Base-by-base conservation (phyloP, 2,329 filamentous ascomycete species). In the Aspergillus fumigatus region DNA sequence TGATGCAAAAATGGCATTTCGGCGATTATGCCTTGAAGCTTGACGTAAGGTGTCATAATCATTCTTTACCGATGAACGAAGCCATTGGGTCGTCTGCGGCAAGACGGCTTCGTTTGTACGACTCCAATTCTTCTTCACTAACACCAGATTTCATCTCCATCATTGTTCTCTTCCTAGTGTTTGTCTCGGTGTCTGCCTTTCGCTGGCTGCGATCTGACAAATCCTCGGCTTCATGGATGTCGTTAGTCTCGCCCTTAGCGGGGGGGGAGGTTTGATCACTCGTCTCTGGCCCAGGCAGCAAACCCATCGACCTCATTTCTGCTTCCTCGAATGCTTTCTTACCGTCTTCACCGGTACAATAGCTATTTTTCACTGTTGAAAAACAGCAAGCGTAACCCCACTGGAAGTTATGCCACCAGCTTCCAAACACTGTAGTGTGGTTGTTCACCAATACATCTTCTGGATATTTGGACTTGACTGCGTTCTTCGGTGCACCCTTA, bases 341-440 rank as follows among this genome's bases (percentile, higher is more conserved):
- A 38, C 94, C 94, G 57, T 89, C 90, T 59, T 94, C 90, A 26
- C 94, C 94, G 0, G 93, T 97, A 73, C 94, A 99, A 69, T 97
- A 99, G 68, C 92, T 96, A 75, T 99, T 97, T 77, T 96, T 97
- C 60, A 96, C 84, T 23, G 86, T 88, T 0, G 92, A 96, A 72
- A 95, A 92, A 78, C 94, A 99, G 74, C 94, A 99, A 23, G 89
- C 84, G 74, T 96, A 99, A 1, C 94, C 94, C 94, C 94, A 99
- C 74, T 88, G 84, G 77, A 97, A 97, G 69, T 90, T 87, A 53
- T 86, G 84, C 94, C 94, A 99, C 94, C 94, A 99, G 68, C 92
- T 96, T 50, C 94, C 94, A 90, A 92, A 99, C 3, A 96, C 88
- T 0, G 88, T 88, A 3, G 85, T 91, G 75, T 99, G 94, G 69